Base-by-base conservation (phyloP, 805 yeast genomes). In the Metschnikowia rubicola region DNA sequence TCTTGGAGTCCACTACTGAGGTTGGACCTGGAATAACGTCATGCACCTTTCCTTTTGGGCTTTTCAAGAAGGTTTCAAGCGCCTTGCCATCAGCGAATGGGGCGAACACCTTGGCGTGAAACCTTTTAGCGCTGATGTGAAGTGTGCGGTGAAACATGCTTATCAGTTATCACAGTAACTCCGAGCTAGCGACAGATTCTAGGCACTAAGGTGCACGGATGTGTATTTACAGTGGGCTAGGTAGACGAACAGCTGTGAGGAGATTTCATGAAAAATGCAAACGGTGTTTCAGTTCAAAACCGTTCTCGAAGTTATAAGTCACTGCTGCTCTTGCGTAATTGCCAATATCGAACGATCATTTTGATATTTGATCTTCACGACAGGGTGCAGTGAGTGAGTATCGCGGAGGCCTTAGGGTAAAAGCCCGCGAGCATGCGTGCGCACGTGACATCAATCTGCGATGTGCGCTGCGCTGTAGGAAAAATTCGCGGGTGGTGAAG, bases 1-100 rank as follows among this genome's bases (percentile, higher is more conserved):
- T 46, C 15, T 44, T 43, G 13, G 53, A 43, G 39, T 54, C 56
- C 30, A 53, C 54, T 15, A 63, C 53, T 17, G 50, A 44, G 11
- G 51, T 42, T 9, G 51, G 43, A 8, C 43, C 44, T 10, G 58
- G 58, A 19, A 55, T 37, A 39, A 55, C 35, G 36, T 53, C 56
- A 10, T 37, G 54, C 17, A 53, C 56, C 13, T 45, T 44, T 37
- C 58, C 55, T 2, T 43, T 41, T 10, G 57, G 40, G 10, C 35
- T 42, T 10, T 43, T 32, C 32, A 54, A 47, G 17, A 39, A 54
- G 19, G 30, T 15, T 13, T 31, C 46, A 7, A 54, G 31, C 35
- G 47, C 52, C 31, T 44, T 33, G 3, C 36, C 39, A 10, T 47
- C 39, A 13, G 41, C 35, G 12, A 54, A 37, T 30, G 34, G 43